phyloP scores from a whole-genome alignment of 2,329 filamentous ascomycete genomes.

The Amylocarpus encephaloides region DNA sequence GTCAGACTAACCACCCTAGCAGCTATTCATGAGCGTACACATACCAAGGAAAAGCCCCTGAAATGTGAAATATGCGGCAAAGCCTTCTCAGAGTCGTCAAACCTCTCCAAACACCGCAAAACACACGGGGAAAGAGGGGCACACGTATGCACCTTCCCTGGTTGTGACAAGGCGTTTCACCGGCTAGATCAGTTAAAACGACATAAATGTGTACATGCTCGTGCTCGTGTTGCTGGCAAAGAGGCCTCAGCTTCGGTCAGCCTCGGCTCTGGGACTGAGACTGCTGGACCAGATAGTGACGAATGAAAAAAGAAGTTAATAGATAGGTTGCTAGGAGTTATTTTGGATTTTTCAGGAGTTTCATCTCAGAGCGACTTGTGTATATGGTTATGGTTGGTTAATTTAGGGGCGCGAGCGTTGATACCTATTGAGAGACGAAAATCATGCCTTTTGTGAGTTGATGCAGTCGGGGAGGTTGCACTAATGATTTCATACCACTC shows the following conservation, averaged over 20 bases:
- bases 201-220: slow-evolving; percentile 36
- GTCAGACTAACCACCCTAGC: neutral
- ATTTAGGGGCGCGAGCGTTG: too few relatives aligned
- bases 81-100: slow-evolving; percentile 58
- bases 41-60: slow-evolving; percentile 59
- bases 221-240: neutral
- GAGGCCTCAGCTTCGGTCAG: neutral
- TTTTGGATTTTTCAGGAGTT: too few relatives aligned
- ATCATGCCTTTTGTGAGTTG: too few relatives aligned
- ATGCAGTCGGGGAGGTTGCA: too few relatives aligned
- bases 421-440: too few relatives aligned
- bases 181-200: slow-evolving; percentile 55
- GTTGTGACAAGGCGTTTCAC: slow-evolving; percentile 53
- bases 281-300: slow-evolving; percentile 7
- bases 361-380: too few relatives aligned
- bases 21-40: slow-evolving; percentile 63
- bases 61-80: slow-evolving; percentile 53
- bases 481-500: too few relatives aligned
- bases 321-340: too few relatives aligned
- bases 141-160: slow-evolving; percentile 41
- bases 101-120: slow-evolving; percentile 58
- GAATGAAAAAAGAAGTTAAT: neutral
- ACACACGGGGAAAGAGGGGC: slow-evolving; percentile 50
- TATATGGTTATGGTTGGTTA: too few relatives aligned
- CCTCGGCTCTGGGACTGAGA: neutral